Base-by-base conservation (phyloP, 331 rosid genomes). In the Prunus yedoensis region DNA sequence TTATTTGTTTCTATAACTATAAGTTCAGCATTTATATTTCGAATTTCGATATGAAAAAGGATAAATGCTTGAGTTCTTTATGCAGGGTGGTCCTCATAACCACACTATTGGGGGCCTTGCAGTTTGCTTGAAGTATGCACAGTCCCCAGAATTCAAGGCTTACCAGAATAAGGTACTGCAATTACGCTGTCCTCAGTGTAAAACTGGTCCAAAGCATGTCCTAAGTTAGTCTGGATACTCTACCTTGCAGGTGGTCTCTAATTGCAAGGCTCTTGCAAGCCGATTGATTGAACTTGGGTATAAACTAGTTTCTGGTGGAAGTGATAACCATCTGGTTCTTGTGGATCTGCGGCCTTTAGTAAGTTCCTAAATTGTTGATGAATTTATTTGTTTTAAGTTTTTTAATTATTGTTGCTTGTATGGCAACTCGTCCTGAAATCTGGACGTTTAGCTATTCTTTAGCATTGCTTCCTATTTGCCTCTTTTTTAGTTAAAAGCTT, bases 41-140 rank as follows among this genome's bases (percentile, higher is more conserved):
- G 16, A 21, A 27, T 61, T 47, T 28, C 9, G 30, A 58, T 28
- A 14, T 47, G 47, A 45, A 72, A n/a, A n/a, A 0, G 25, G 46
- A 43, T 23, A 38, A 77, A n/a, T 54, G 43, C 25, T 59, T 12
- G 65, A 54, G 17, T 60, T 74, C 23, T 81, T 70, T 71, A 15
- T 79, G 78, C 84, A 94, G 99, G 99, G 99, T 70, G 99, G 99
- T 84, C 99, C 99, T 77, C 99, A 92, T 82, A 92, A 94, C 82
- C 96, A 94, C 87, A 94, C 97, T 68, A 92, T 94, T 76, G 99
- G 97, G n/a, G 99, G 97, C 69, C 93, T 94, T 63, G 92, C 97
- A 8, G 97, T 92, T 67, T 89, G 94, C 85, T 84, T 94, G 85
- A 87, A 90, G 83, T 75, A 89, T 75, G 99, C 97, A 1, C 93